Base-by-base conservation (phyloP, 2,329 filamentous ascomycete species). In the Sporothrix sp. region DNA sequence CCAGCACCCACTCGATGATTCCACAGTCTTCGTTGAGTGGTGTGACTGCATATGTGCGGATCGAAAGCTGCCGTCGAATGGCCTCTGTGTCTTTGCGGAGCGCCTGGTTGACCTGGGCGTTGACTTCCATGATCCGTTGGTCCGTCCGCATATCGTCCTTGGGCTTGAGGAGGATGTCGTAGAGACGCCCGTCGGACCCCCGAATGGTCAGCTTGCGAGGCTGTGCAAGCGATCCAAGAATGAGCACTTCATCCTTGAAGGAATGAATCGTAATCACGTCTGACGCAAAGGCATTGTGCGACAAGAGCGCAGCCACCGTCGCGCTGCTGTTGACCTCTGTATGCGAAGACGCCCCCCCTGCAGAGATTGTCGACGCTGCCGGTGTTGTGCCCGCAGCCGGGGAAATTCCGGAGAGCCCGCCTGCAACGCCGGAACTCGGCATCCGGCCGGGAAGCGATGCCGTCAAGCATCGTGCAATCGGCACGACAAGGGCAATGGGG, bases 61-160 rank as follows among this genome's bases (percentile, higher is more conserved):
- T 95, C 65, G 95, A 95, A 50, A 98, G 76, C 57, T 93, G 86
- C 14, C 93, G 81, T 64, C 87, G 85, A 66, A 87, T 94, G 14
- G 89, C 87, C 63, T 96, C 90, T 2, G 90, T 83, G 61, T 97
- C 90, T 55, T 86, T 82, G 63, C 96, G 95, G 51, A 99, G 70
- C 3, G 91, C 88, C 53, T 93, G 79, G 64, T 98, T 98, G 71
- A 98, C 97, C 79, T 97, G 93, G 40, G 85, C 82, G 64, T 97
- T 98, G 73, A 98, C 98, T 63, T 98, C 94, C 90, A 98, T 98
- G 18, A 98, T 81, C 47, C 93, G 87, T 65, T 97, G 91, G 61
- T 99, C 94, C 58, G 95, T 98, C 46, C 93, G 85, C 21, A 99
- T 77, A 65, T 99, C 94, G 64, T 98, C 93, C 65, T 97, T 97